These are phyloP conservation scores for Zygosaccharomyces pseudorouxii DNA, from an alignment of 805 yeast species.

Conservation along the genomic window DNA sequence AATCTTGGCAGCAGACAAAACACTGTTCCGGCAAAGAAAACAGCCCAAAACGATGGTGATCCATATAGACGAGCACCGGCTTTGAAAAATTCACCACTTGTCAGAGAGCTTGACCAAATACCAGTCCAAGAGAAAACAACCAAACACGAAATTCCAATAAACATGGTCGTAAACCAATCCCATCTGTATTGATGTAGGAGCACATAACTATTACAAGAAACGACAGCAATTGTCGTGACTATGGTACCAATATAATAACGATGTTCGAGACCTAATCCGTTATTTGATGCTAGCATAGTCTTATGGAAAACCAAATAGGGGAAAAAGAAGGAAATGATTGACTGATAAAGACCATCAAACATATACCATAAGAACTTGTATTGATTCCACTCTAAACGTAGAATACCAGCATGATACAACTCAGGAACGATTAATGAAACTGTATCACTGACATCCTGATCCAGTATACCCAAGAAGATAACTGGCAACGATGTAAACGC, in stretches of 20 bases:
- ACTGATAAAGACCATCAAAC: constrained; percentile 74
- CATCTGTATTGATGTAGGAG: constrained; percentile 67
- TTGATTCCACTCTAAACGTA: constrained; percentile 66
- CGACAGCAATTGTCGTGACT: constrained; percentile 62
- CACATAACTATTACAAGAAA: constrained; percentile 63
- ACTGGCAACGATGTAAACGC: constrained; percentile 81
- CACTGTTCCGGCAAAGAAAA: constrained; percentile 57
- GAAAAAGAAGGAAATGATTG: constrained; percentile 66
- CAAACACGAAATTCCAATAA: constrained; percentile 54
- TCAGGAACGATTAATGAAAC: constrained; percentile 72
- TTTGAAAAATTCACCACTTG: constrained; percentile 58
- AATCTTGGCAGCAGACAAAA: constrained; percentile 67
- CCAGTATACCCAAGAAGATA: constrained; percentile 71
- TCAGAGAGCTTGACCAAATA: constrained; percentile 58
- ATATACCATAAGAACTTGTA: constrained; percentile 66
- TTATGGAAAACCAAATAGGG: constrained; percentile 54
- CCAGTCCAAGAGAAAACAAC: constrained; percentile 75
- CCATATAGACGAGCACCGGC: constrained; percentile 64
- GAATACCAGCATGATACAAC: constrained; percentile 66
- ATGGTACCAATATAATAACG: constrained; percentile 67
- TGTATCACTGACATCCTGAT: constrained; percentile 71
- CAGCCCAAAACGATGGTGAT: constrained; percentile 60
- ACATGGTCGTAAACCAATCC: constrained; percentile 68
- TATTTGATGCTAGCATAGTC: constrained; percentile 42
- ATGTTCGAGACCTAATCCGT: constrained; percentile 62